A percentile compares a stretch with the other conserved stretches of the same genome.
These are phyloP conservation scores for Colletotrichum eremochloae DNA, from an alignment of 2,329 filamentous ascomycete species.

Conservation along the genomic window DNA sequence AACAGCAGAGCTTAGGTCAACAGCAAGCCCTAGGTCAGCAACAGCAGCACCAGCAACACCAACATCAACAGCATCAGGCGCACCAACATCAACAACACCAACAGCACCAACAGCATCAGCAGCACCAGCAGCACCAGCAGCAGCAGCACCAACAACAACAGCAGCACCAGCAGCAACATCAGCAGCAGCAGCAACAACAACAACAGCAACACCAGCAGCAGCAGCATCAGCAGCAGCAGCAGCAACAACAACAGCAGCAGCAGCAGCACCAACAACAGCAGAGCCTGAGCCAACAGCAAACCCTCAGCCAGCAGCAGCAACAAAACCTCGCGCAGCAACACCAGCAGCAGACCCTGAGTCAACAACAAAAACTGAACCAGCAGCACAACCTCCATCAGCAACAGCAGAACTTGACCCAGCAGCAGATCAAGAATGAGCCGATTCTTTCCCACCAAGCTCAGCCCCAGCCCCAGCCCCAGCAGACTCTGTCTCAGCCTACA, in stretches of 20 bases:
- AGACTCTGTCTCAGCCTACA: constrained; percentile 35
- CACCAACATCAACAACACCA: constrained; percentile 50
- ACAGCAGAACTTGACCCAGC: constrained; percentile 47
- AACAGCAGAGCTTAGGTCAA: constrained; percentile 33
- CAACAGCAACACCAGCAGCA: constrained; percentile 49
- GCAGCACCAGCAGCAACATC: constrained; percentile 47
- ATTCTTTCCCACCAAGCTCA: constrained; percentile 36
- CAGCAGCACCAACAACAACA: constrained; percentile 49
- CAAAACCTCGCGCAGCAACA: constrained; percentile 45
- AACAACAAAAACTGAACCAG: constrained; percentile 50
- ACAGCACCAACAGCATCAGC: constrained; percentile 50
- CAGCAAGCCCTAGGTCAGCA: constrained; percentile 35
- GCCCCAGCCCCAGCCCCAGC: constrained; percentile 41
- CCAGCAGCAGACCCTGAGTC: constrained; percentile 50
- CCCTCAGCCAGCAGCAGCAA: constrained; percentile 49
- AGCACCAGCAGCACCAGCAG: constrained; percentile 40
- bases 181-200: constrained; percentile 49
- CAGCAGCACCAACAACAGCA: constrained; percentile 49
- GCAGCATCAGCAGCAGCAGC: constrained; percentile 49
- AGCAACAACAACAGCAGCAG: constrained; percentile 51
- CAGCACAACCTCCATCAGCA: constrained; percentile 49
- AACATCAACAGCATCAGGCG: constrained; percentile 46
- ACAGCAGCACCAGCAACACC: constrained; percentile 47
- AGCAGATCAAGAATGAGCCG: constrained; percentile 46
- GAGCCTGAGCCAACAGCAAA: constrained; percentile 49